phyloP scores from a whole-genome alignment of 306 rosid species.

The Acmispon strigosus region DNA sequence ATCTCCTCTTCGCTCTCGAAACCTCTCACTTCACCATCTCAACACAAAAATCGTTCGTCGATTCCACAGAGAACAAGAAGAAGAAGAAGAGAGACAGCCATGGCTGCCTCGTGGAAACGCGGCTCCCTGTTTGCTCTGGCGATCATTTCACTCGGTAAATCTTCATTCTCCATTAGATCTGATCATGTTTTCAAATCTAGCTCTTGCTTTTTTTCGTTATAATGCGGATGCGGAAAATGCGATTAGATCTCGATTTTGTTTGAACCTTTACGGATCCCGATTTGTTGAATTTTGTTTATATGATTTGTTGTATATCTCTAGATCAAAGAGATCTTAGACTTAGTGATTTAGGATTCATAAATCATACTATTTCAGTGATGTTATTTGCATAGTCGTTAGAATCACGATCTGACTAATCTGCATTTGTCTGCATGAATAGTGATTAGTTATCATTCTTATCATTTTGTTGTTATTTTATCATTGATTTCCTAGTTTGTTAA shows the following conservation, averaged over 20 bases:
- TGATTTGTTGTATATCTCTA: neutral
- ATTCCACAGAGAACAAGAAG: neutral
- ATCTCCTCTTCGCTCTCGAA: neutral
- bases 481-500: neutral
- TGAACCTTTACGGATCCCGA: neutral
- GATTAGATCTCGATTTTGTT: constrained; percentile 27
- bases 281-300: neutral
- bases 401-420: neutral
- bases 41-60: neutral
- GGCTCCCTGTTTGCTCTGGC: constrained; percentile 57
- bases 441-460: neutral
- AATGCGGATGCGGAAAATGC: neutral
- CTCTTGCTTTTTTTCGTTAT: neutral
- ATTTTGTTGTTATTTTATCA: neutral
- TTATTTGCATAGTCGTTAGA: neutral
- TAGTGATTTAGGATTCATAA: neutral
- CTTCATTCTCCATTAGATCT: constrained; percentile 34
- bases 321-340: constrained; percentile 13
- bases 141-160: constrained; percentile 62
- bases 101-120: constrained; percentile 68
- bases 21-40: neutral
- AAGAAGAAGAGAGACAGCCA: constrained; percentile 11
- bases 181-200: neutral
- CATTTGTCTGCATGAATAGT: neutral
- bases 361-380: neutral